Percentiles rank a stretch among this genome's conserved stretches.
Conservation (phyloP, 345 rosid genomes). For the Cardamine resedifolia region DNA sequence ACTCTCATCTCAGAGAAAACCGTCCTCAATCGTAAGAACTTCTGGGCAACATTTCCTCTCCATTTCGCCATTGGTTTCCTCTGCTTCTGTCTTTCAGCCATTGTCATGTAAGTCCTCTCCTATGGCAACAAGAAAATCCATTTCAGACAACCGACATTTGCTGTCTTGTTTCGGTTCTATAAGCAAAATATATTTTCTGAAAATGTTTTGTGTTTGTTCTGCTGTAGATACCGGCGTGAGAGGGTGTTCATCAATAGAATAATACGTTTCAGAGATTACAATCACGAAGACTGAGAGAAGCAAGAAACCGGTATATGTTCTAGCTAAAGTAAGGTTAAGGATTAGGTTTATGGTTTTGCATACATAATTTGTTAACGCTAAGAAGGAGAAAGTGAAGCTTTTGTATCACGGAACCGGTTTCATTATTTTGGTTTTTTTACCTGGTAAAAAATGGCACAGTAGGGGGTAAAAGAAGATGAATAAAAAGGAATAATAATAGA, state of each 20-base stretch:
- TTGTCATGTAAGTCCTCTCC: conserved; percentile 56
- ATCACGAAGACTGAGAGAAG: conserved; percentile 45
- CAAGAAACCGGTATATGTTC: conserved; percentile 5
- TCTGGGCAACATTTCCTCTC: conserved; percentile 53
- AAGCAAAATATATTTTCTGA: background rate
- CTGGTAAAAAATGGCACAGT: no score
- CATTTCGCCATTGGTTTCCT: conserved; percentile 52
- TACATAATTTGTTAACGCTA: background rate
- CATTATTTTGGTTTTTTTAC: no score
- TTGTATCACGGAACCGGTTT: background rate
- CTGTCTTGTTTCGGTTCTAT: background rate
- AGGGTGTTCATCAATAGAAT: conserved; percentile 62
- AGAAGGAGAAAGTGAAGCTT: background rate
- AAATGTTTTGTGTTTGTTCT: background rate
- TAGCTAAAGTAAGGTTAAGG: background rate
- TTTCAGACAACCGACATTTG: background rate
- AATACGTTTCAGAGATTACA: conserved; percentile 59
- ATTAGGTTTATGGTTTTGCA: background rate
- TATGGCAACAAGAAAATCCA: background rate
- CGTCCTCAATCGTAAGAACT: conserved; percentile 53
- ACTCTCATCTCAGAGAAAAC: conserved; percentile 61
- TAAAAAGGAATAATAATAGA: no score
- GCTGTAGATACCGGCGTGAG: conserved; percentile 68
- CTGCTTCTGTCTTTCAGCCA: conserved; percentile 51
- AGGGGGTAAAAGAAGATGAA: no score